Evolutionary conservation across 2,329 filamentous ascomycete genomes (phyloP).

Genomic region (Verticillium zaregamsianum): DNA sequence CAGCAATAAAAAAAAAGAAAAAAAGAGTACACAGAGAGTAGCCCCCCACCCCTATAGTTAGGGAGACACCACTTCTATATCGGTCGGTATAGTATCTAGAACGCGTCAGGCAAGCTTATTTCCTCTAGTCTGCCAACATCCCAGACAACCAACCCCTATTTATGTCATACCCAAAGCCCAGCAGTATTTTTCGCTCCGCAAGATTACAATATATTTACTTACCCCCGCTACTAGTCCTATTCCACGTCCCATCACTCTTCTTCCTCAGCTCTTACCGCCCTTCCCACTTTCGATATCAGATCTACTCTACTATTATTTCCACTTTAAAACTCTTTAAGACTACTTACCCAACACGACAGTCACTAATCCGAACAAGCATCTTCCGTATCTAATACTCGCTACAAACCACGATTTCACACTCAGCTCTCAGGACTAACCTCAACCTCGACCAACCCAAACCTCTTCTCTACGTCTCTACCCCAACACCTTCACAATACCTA

Average conservation of each 20-base stretch:
- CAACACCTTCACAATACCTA: slow-evolving; percentile 31
- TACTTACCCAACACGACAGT: background rate
- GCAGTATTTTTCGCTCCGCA: background rate
- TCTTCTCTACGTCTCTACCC: background rate
- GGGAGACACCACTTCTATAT: background rate
- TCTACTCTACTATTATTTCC: background rate
- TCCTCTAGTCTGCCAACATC: background rate
- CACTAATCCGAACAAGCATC: background rate
- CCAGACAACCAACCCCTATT: background rate
- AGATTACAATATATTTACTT: background rate
- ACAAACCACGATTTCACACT: background rate
- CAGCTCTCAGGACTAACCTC: background rate
- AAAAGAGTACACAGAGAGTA: too few species aligned
- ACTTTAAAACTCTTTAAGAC: background rate
- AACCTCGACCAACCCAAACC: background rate
- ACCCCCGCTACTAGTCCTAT: background rate
- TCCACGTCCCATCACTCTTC: background rate
- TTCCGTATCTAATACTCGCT: background rate
- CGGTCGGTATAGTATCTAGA: background rate
- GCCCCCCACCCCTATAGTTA: background rate
- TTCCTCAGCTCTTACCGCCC: background rate
- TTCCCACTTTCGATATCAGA: background rate
- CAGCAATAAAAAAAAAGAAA: too few species aligned
- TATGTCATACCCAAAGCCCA: background rate
- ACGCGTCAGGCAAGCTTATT: background rate